These are phyloP conservation scores for Talaromyces rugulosus DNA, from an alignment of 2,329 filamentous ascomycete genomes.

Conservation along the genomic window DNA sequence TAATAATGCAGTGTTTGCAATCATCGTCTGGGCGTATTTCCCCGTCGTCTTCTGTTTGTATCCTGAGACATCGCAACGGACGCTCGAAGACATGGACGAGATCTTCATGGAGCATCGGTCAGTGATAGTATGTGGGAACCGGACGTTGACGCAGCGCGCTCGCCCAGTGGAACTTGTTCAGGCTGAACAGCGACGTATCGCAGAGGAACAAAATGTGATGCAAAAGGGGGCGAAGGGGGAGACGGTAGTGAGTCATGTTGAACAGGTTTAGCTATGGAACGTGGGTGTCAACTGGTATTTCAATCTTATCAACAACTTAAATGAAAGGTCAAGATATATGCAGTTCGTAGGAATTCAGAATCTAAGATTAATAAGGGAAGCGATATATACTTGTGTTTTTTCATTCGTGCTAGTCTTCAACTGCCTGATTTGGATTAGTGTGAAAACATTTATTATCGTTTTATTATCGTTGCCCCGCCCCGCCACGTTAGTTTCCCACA, in stretches of 20 bases:
- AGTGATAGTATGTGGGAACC: slow-evolving; percentile 3
- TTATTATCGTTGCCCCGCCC: no score
- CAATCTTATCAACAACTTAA: no score
- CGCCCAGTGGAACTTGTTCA: slow-evolving; percentile 1
- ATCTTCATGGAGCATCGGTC: slow-evolving; percentile 3
- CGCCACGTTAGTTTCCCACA: no score
- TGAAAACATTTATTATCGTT: no score
- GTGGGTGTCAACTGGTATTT: no score
- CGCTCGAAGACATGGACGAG: slow-evolving; percentile 10
- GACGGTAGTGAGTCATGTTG: neutral
- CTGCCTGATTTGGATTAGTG: no score
- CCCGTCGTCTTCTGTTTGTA: slow-evolving; percentile 7
- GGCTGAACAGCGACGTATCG: slow-evolving; percentile 7
- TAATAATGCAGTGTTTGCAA: slow-evolving; percentile 5
- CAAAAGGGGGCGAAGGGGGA: neutral
- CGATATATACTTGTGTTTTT: no score
- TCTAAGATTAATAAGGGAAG: no score
- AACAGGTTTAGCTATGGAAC: neutral
- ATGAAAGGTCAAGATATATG: no score
- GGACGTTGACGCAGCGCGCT: slow-evolving; percentile 1
- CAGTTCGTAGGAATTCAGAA: no score
- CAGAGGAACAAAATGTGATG: slow-evolving; percentile 4
- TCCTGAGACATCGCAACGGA: slow-evolving; percentile 9
- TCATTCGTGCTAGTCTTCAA: no score
- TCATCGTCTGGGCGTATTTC: slow-evolving; percentile 9